Percentiles rank a stretch among this genome's conserved stretches.
These are phyloP conservation scores for Eutrema heterophyllum DNA, from an alignment of 345 rosid species.

Conservation along the genomic window DNA sequence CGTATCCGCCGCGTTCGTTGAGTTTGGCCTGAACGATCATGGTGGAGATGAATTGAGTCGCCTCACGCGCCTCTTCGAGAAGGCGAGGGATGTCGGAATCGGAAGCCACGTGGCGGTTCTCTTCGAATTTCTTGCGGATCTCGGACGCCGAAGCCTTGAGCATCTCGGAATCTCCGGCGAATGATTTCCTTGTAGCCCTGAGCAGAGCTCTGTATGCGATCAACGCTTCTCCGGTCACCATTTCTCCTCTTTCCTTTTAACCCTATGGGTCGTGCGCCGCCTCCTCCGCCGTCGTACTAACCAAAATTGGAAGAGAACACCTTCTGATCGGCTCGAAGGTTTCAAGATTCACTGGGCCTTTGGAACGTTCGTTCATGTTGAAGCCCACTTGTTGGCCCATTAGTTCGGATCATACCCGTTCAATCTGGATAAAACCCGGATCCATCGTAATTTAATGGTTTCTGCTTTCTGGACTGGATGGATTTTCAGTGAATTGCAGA, in stretches of 20 bases:
- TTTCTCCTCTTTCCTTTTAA: slow-evolving; percentile 5
- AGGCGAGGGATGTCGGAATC: slow-evolving; percentile 59
- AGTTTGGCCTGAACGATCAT: slow-evolving; percentile 94
- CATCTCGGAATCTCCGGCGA: slow-evolving; percentile 73
- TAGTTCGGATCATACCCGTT: neutral
- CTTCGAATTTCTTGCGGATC: slow-evolving; percentile 75
- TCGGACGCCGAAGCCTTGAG: slow-evolving; percentile 64
- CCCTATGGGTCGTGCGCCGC: neutral
- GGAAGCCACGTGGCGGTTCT: slow-evolving; percentile 62
- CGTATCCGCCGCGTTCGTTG: slow-evolving; percentile 81
- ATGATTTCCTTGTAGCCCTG: slow-evolving; percentile 68
- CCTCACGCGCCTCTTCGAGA: slow-evolving; percentile 84
- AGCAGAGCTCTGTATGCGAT: slow-evolving; percentile 67
- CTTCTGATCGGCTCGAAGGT: neutral
- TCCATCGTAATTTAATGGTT: neutral
- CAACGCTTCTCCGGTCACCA: slow-evolving; percentile 51
- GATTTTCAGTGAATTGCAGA: neutral
- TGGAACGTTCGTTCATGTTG: neutral
- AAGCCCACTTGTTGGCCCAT: slow-evolving; percentile 7
- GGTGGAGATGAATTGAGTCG: slow-evolving; percentile 70
- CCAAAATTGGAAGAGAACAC: neutral
- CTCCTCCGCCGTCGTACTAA: neutral
- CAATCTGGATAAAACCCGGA: neutral
- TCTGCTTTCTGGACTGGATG: neutral
- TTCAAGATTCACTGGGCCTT: neutral